A percentile compares a stretch with the other conserved stretches of the same genome.
phyloP scores from a whole-genome alignment of 2,329 filamentous ascomycete species.

The Chaetomium globosum region DNA sequence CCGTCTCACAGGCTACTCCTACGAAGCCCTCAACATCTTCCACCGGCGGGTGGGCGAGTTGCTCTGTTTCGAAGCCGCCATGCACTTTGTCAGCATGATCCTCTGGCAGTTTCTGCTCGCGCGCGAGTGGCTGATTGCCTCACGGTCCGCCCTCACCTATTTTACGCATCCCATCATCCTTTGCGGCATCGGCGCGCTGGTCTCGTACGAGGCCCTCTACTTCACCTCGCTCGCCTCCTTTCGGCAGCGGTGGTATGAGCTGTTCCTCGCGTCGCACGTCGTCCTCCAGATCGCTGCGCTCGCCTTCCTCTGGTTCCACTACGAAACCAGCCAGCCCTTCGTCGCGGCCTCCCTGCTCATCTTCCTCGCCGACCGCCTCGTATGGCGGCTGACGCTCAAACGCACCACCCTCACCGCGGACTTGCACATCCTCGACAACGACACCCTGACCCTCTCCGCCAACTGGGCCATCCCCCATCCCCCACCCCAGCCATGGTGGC shows the following conservation, averaged over 20 bases:
- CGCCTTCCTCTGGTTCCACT: constrained; percentile 62
- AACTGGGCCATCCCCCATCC: constrained; percentile 43
- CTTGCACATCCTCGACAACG: constrained; percentile 54
- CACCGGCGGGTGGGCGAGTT: constrained; percentile 65
- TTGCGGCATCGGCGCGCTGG: constrained; percentile 57
- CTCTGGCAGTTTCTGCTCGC: constrained; percentile 57
- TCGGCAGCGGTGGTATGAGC: constrained; percentile 62
- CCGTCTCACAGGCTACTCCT: constrained; percentile 63
- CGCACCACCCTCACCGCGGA: constrained; percentile 52
- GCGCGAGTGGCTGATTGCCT: constrained; percentile 49
- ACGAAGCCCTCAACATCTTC: constrained; percentile 67
- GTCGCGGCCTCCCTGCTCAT: constrained; percentile 57
- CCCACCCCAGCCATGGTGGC: background rate
- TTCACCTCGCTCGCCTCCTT: constrained; percentile 63
- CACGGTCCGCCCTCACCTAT: constrained; percentile 49
- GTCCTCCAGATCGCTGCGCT: constrained; percentile 59
- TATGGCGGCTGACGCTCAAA: constrained; percentile 60
- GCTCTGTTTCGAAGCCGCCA: constrained; percentile 60
- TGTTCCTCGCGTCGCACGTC: constrained; percentile 63
- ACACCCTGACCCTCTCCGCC: constrained; percentile 54
- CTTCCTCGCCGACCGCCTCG: constrained; percentile 59
- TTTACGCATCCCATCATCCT: constrained; percentile 56
- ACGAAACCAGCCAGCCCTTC: constrained; percentile 55
- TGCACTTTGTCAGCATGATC: constrained; percentile 61
- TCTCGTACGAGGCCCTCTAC: constrained; percentile 63